Percentiles rank a stretch among this genome's conserved stretches.
These are phyloP conservation scores for Lepidium didymum DNA, from an alignment of 345 rosid species.

Conservation along the genomic window DNA sequence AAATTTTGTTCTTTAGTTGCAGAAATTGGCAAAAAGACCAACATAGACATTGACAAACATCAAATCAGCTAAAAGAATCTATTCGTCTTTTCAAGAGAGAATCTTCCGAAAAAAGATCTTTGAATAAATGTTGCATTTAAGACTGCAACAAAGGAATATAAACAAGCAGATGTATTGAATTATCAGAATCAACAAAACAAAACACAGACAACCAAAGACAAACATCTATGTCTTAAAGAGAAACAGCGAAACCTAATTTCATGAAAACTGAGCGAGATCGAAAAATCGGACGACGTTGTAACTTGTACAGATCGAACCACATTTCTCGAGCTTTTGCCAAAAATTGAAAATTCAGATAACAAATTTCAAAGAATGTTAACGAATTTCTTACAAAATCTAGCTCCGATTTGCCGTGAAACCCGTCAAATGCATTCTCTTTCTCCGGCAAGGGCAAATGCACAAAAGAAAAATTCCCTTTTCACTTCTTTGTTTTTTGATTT, in stretches of 20 bases:
- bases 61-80: background rate
- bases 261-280: slow-evolving; percentile 2
- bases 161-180: background rate
- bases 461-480: background rate
- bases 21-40: background rate
- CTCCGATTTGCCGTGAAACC: background rate
- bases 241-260: slow-evolving; percentile 8
- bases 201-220: background rate
- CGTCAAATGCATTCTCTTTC: slow-evolving; percentile 20
- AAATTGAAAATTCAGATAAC: background rate
- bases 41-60: background rate
- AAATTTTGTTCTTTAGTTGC: background rate
- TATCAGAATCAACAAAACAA: background rate
- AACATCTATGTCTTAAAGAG: background rate
- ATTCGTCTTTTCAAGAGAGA: background rate
- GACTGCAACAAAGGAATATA: background rate
- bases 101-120: background rate
- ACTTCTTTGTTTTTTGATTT: too few relatives aligned
- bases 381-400: slow-evolving; percentile 19
- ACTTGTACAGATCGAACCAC: slow-evolving; percentile 12
- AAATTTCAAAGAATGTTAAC: background rate
- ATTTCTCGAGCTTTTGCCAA: background rate
- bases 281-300: background rate
- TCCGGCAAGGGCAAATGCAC: slow-evolving; percentile 3
- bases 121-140: slow-evolving; percentile 13